Conservation (phyloP, 306 rosid genomes). For the Lathyrus aphaca region DNA sequence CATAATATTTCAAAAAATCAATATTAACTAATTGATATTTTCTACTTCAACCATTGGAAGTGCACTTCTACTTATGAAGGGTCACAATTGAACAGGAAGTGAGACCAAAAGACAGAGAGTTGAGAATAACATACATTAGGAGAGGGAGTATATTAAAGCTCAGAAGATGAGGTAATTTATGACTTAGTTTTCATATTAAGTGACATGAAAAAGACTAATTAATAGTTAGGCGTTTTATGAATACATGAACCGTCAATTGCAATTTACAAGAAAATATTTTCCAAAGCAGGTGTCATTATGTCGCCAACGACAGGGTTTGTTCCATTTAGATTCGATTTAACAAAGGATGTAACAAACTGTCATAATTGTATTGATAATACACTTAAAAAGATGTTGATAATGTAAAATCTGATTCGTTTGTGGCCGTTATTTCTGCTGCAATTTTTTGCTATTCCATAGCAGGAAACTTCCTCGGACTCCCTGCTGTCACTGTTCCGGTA, state of each 20-base stretch:
- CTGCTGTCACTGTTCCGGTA: conserved; percentile 81
- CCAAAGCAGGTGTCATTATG: conserved; percentile 81
- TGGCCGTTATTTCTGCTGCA: conserved; percentile 65
- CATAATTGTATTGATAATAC: background rate
- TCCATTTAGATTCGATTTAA: background rate
- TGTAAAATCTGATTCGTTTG: conserved; percentile 24
- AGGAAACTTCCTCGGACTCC: conserved; percentile 90
- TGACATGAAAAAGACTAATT: background rate
- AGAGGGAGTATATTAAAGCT: conserved; percentile 86
- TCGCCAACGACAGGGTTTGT: conserved; percentile 87
- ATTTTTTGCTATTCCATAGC: conserved; percentile 77
- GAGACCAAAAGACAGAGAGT: no score
- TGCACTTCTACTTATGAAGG: no score
- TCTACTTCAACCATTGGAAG: no score
- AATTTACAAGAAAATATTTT: conserved; percentile 69
- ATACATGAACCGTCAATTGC: conserved; percentile 84
- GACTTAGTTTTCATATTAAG: conserved; percentile 11
- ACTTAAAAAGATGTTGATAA: background rate
- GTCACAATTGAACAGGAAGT: no score
- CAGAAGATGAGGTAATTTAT: conserved; percentile 69
- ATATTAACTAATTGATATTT: no score
- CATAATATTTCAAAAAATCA: no score
- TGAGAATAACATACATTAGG: no score
- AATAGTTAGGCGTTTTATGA: conserved; percentile 8
- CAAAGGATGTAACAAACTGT: background rate